These are phyloP conservation scores for Phoenix dactylifera DNA, from an alignment of 176 grass and related monocot species.

Conservation along the genomic window DNA sequence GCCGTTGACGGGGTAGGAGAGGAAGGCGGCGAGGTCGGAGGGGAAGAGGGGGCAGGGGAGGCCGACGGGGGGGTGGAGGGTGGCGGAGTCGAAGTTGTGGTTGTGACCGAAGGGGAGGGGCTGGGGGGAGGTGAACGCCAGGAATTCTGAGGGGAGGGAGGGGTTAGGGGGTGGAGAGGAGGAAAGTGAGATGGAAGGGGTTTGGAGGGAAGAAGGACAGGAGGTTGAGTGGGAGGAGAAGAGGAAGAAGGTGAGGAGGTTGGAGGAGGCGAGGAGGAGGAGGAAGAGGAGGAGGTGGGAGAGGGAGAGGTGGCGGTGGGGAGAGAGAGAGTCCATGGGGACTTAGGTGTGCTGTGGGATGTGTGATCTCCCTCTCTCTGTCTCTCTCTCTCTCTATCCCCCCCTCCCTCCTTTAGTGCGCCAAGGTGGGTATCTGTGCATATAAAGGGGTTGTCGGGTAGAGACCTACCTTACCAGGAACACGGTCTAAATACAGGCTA, in stretches of 20 bases:
- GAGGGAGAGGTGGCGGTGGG: not conserved
- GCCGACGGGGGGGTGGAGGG: conserved; percentile 24
- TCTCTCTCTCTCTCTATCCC: too few relatives aligned
- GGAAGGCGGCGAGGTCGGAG: conserved; percentile 23
- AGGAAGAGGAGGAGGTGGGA: conserved; percentile 5
- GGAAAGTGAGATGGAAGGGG: not conserved
- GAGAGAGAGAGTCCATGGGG: not conserved
- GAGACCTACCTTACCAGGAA: too few relatives aligned
- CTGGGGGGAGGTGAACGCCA: conserved; percentile 31
- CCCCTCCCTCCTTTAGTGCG: too few relatives aligned
- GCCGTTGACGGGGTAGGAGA: conserved; percentile 33
- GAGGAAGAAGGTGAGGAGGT: conserved; percentile 17
- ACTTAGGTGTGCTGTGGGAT: too few relatives aligned
- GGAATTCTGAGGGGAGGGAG: conserved; percentile 22
- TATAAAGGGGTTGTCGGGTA: too few relatives aligned
- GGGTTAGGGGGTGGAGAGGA: not conserved
- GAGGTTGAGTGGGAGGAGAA: conserved; percentile 9
- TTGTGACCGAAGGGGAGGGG: conserved; percentile 39
- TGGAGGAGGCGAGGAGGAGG: conserved; percentile 11
- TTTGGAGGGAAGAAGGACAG: not conserved
- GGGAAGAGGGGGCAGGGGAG: conserved; percentile 29
- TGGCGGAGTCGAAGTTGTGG: conserved; percentile 20
- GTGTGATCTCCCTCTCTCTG: too few relatives aligned
- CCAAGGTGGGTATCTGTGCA: too few relatives aligned
- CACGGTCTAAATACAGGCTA: too few relatives aligned